These are phyloP conservation scores for Chlorella sorokiniana DNA, from an alignment of 139 green algal species.

Conservation along the genomic window DNA sequence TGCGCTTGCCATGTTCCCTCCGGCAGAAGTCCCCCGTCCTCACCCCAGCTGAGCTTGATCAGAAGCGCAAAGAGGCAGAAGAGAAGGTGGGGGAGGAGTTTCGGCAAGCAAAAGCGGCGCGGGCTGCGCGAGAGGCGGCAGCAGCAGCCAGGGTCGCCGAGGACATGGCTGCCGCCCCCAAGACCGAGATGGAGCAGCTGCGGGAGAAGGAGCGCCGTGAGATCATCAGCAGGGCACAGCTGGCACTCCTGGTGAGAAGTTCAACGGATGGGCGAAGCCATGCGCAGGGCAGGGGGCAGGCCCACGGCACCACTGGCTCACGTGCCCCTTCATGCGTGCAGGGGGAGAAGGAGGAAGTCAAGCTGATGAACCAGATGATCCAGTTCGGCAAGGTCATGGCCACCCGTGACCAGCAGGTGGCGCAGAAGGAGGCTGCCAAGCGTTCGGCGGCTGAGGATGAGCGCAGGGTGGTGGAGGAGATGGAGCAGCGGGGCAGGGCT, in stretches of 20 bases:
- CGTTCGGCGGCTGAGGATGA: neutral
- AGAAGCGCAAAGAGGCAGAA: neutral
- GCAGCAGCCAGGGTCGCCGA: neutral
- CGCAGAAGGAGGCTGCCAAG: constrained; percentile 6
- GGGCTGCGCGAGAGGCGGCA: neutral
- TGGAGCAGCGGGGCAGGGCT: constrained; percentile 22
- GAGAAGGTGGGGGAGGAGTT: constrained; percentile 20
- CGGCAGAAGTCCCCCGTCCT: constrained; percentile 9
- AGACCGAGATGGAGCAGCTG: constrained; percentile 26
- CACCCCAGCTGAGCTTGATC: constrained; percentile 2
- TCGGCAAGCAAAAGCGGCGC: neutral
- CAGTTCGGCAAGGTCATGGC: constrained; percentile 29
- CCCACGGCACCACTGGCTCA: neutral
- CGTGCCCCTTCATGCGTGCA: neutral
- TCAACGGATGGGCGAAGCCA: neutral
- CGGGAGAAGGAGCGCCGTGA: constrained; percentile 12
- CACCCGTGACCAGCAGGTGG: constrained; percentile 17
- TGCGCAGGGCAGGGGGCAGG: neutral
- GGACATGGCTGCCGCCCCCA: neutral
- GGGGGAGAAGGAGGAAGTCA: constrained; percentile 28
- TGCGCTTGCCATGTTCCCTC: neutral
- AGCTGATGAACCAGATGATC: constrained; percentile 37
- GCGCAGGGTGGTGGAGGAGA: constrained; percentile 12
- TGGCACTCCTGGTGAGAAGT: constrained; percentile 7
- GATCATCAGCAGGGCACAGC: constrained; percentile 23